Conservation (phyloP, 768 basidiomycete species). For the Agrocybe pediades region DNA sequence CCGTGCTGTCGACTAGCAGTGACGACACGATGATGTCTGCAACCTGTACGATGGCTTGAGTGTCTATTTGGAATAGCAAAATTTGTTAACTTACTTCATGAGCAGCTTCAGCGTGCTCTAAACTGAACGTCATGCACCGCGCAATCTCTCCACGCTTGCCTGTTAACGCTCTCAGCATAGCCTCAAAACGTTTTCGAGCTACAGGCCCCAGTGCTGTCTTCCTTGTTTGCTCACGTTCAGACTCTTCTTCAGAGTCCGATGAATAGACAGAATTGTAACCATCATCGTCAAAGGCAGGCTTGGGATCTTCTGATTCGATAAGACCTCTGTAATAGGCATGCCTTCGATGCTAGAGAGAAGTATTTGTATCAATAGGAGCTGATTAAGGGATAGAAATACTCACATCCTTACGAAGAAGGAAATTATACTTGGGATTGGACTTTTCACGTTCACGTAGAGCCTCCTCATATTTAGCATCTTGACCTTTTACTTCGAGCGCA, state of each 20-base stretch:
- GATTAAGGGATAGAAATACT: constrained; percentile 20
- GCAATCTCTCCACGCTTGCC: constrained; percentile 91
- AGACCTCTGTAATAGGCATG: constrained; percentile 73
- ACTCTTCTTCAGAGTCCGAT: constrained; percentile 93
- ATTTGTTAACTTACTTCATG: constrained; percentile 64
- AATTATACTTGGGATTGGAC: constrained; percentile 80
- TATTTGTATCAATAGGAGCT: constrained; percentile 5
- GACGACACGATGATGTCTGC: constrained; percentile 90
- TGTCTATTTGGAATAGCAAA: neutral
- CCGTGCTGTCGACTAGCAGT: constrained; percentile 85
- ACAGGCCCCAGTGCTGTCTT: constrained; percentile 79
- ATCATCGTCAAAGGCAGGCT: constrained; percentile 86
- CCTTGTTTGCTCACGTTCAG: constrained; percentile 79
- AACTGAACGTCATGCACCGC: constrained; percentile 94
- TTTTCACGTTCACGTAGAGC: constrained; percentile 75
- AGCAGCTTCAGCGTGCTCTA: constrained; percentile 96
- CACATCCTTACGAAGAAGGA: constrained; percentile 64
- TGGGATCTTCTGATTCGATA: constrained; percentile 54
- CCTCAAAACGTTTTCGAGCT: constrained; percentile 84
- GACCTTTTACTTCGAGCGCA: constrained; percentile 80
- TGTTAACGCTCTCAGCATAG: constrained; percentile 84
- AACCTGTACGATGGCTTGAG: constrained; percentile 51
- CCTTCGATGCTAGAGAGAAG: constrained; percentile 57
- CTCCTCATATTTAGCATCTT: constrained; percentile 77
- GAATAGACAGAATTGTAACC: constrained; percentile 89